These are phyloP conservation scores for Casaregolazyma suthepensis DNA, from an alignment of 1,139 yeast genomes.

Conservation along the genomic window DNA sequence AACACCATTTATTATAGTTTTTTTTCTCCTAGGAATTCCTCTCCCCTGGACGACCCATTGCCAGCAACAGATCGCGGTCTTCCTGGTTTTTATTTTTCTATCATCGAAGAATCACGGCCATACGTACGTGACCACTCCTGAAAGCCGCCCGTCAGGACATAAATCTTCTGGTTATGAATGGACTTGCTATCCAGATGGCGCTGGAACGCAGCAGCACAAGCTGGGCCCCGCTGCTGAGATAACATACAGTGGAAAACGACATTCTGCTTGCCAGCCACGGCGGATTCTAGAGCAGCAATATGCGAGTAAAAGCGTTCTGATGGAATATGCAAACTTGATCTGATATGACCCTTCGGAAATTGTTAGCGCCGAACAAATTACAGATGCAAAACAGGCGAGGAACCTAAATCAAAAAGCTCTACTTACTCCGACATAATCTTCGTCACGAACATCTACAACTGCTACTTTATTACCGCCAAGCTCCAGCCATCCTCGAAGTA, in stretches of 20 bases:
- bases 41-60: slow-evolving; percentile 21
- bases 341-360: slow-evolving; percentile 56
- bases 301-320: slow-evolving; percentile 42
- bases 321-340: slow-evolving; percentile 56
- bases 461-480: slow-evolving; percentile 34
- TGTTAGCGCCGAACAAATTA: slow-evolving; percentile 3
- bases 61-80: slow-evolving; percentile 40
- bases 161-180: slow-evolving; percentile 45
- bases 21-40: not conserved
- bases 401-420: slow-evolving; percentile 9
- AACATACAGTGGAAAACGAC: slow-evolving; percentile 87
- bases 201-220: slow-evolving; percentile 64
- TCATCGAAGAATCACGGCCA: slow-evolving; percentile 48
- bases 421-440: slow-evolving; percentile 60
- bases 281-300: slow-evolving; percentile 40
- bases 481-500: slow-evolving; percentile 27
- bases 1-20: not conserved
- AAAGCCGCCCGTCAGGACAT: slow-evolving; percentile 81
- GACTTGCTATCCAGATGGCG: slow-evolving; percentile 43
- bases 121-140: slow-evolving; percentile 71
- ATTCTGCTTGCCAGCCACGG: slow-evolving; percentile 39
- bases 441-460: slow-evolving; percentile 82
- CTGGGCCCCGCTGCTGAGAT: slow-evolving; percentile 87
- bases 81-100: slow-evolving; percentile 24
- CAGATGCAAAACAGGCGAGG: too few species aligned